Percentiles rank a stretch among this genome's conserved stretches.
Conservation (phyloP, 148 eudicot species). For the Tetragonia tetragonoides region DNA sequence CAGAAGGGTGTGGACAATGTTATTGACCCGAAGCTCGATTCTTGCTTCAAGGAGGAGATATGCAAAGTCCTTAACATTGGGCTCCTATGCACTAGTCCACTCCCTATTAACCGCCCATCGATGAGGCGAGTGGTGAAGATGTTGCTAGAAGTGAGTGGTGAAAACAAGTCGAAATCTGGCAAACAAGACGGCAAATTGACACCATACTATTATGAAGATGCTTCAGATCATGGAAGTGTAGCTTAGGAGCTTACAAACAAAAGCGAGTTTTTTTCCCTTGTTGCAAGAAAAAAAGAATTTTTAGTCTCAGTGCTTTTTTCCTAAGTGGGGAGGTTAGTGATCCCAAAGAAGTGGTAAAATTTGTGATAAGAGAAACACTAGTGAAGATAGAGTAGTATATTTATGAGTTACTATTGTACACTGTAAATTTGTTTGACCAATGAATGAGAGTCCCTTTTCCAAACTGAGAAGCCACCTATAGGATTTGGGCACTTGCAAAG, state of each 20-base stretch:
- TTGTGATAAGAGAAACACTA: neutral
- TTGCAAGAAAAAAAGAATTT: constrained; percentile 1
- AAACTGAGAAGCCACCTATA: constrained; percentile 17
- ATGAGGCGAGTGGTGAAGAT: constrained; percentile 89
- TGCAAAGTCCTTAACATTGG: constrained; percentile 74
- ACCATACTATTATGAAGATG: constrained; percentile 84
- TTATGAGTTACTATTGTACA: constrained; percentile 21
- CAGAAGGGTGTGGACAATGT: constrained; percentile 81
- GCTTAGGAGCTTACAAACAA: constrained; percentile 31
- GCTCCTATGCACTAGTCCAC: constrained; percentile 80
- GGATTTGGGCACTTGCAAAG: neutral
- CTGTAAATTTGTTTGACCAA: constrained; percentile 29
- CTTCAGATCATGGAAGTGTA: constrained; percentile 77
- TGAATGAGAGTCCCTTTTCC: constrained; percentile 5
- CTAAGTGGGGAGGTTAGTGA: neutral
- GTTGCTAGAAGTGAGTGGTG: constrained; percentile 66
- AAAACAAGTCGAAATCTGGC: constrained; percentile 31
- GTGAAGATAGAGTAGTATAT: constrained; percentile 9
- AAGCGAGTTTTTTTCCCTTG: neutral
- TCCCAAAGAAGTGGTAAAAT: constrained; percentile 8
- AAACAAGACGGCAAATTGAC: constrained; percentile 72
- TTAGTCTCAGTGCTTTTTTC: constrained; percentile 8
- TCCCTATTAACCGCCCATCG: constrained; percentile 87
- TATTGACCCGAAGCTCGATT: constrained; percentile 68
- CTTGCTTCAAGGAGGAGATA: constrained; percentile 77